Conservation (phyloP, 352 stramenopile genomes). For the Globisporangium orthogonon region DNA sequence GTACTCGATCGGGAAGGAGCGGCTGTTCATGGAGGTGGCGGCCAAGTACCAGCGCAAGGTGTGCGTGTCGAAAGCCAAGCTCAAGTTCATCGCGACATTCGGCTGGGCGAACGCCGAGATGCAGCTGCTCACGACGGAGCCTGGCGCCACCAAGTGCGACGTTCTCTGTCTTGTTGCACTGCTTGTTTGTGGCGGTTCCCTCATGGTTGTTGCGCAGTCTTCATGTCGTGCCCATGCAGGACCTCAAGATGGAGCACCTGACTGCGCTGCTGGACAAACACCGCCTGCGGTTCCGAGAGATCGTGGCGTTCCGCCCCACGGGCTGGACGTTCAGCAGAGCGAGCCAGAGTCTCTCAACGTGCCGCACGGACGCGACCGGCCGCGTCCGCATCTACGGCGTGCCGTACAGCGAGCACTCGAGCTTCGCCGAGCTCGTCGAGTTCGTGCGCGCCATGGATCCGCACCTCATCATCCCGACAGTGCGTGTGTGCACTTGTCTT, state of each 20-base stretch:
- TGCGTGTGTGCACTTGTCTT: constrained; percentile 17
- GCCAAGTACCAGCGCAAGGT: constrained; percentile 63
- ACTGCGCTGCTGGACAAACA: constrained; percentile 56
- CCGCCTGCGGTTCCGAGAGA: constrained; percentile 56
- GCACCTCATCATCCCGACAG: constrained; percentile 89
- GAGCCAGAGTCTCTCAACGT: constrained; percentile 55
- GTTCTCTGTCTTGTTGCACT: constrained; percentile 1
- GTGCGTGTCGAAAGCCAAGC: constrained; percentile 71
- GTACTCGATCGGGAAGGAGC: constrained; percentile 97
- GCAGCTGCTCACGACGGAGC: constrained; percentile 83
- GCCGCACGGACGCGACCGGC: constrained; percentile 70
- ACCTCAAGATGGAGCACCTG: constrained; percentile 91
- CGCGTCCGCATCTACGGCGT: constrained; percentile 90
- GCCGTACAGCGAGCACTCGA: constrained; percentile 96
- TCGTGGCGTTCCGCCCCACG: constrained; percentile 94
- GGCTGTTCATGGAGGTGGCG: constrained; percentile 94
- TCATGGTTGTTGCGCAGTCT: constrained; percentile 31
- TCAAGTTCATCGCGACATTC: constrained; percentile 85
- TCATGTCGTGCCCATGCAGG: constrained; percentile 91
- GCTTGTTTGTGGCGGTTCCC: not conserved
- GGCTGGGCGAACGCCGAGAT: constrained; percentile 79
- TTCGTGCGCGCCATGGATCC: constrained; percentile 88
- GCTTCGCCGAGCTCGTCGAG: constrained; percentile 92
- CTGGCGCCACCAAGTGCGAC: constrained; percentile 59
- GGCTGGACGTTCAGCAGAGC: constrained; percentile 85